Base-by-base conservation (phyloP, 257 asterid species). In the Solanum chiquidenum region DNA sequence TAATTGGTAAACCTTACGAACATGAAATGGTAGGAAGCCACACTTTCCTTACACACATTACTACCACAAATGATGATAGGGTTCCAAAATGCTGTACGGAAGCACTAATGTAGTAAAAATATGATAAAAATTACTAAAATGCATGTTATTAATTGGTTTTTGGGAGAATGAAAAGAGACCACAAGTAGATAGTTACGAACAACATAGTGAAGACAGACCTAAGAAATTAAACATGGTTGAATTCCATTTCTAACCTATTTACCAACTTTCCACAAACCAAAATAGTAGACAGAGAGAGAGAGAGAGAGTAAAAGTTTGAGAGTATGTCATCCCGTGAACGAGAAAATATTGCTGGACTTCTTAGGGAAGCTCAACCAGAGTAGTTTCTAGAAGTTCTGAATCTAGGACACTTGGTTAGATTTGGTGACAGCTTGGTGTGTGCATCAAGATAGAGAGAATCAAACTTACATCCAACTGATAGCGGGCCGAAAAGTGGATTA, bases 401-500 rank as follows among this genome's bases (percentile, higher is more conserved):
- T 72, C 8, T 33, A 72, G 25, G 44, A 18, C 23, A 18, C 79
- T 18, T 72, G 40, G 40, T 33, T 69, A 29, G 38, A 69, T 31
- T 71, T 31, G 13, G 77, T 71, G n/a, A 71, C 25, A 21, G 77
- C 25, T 71, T 68, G 40, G 40, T 14, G 76, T 14, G n/a, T 29
- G 38, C 4, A 9, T 13, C 8, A 10, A 5, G 75, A 11, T n/a
- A 13, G 76, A 12, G 83, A 6, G 85, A 29, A 55, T 55, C 83
- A 40, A 58, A 84, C 98, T 95, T 92, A 94, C 99, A 79, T 97
- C 95, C 86, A 95, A 88, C 74, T 95, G 94, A 92, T 95, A 96
- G 37, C 99, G 99, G 85, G 99, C 98, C 62, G 99, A 97, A 86
- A 97, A 97, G 93, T 97, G 99, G 87, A 96, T 97, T 18, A 97